phyloP scores from a whole-genome alignment of 371 early-diverging fungal species.

The Syncephalastrum monosporum region DNA sequence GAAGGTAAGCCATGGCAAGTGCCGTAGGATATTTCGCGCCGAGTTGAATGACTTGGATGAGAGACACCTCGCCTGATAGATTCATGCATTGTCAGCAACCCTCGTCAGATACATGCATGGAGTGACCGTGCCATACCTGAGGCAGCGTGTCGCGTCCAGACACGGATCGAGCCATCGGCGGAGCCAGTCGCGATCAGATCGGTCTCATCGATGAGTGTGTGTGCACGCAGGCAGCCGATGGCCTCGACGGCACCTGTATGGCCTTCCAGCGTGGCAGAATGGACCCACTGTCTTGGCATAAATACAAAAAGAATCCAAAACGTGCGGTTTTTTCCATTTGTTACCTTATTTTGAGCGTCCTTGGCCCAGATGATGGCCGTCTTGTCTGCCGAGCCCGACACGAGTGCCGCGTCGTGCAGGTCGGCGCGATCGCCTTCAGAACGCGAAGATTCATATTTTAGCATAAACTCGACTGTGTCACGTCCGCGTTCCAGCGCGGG shows the following conservation, averaged over 20 bases:
- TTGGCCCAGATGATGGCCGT: slow-evolving; percentile 78
- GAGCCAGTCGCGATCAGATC: slow-evolving; percentile 77
- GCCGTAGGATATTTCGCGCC: slow-evolving; percentile 72
- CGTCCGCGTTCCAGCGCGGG: background rate
- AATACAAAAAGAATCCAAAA: background rate
- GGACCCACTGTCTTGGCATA: slow-evolving; percentile 50
- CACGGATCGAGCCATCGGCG: slow-evolving; percentile 76
- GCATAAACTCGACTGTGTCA: slow-evolving; percentile 4
- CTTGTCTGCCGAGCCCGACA: slow-evolving; percentile 84
- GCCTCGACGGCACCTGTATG: slow-evolving; percentile 72
- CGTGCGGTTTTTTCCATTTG: background rate
- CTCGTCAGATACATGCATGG: background rate
- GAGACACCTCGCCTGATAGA: slow-evolving; percentile 7
- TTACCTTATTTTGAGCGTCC: slow-evolving; percentile 26
- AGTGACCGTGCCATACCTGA: slow-evolving; percentile 25
- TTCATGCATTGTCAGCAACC: background rate
- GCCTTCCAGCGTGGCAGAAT: slow-evolving; percentile 69
- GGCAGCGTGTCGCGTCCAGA: slow-evolving; percentile 64
- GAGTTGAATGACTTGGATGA: slow-evolving; percentile 66
- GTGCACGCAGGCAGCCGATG: slow-evolving; percentile 60
- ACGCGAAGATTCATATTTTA: slow-evolving; percentile 25
- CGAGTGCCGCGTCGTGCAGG: slow-evolving; percentile 62
- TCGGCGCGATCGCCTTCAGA: slow-evolving; percentile 24
- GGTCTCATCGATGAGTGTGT: slow-evolving; percentile 26
- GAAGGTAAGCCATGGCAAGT: slow-evolving; percentile 70